phyloP scores from a whole-genome alignment of 106 monocot genomes.

The Narthecium ossifragum region DNA sequence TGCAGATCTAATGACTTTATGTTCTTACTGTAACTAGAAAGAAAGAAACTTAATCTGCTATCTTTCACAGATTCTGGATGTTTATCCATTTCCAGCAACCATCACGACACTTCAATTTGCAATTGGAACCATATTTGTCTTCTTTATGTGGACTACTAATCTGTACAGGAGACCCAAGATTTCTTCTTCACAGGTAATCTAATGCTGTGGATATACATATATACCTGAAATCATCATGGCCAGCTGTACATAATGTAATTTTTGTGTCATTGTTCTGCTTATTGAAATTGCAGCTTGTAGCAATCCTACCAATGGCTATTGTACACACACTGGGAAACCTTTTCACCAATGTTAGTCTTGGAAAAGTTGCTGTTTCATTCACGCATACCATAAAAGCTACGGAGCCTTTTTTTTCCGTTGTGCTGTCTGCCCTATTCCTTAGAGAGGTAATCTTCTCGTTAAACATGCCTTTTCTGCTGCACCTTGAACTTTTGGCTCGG shows the following conservation, averaged over 20 bases:
- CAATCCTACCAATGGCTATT: conserved; percentile 61
- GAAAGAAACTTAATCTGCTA: neutral
- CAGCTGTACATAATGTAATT: neutral
- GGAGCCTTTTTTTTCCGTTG: conserved; percentile 80
- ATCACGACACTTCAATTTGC: conserved; percentile 50
- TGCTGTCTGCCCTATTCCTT: conserved; percentile 66
- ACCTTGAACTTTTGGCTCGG: too few relatives aligned
- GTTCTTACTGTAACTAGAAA: neutral
- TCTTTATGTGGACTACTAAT: conserved; percentile 52
- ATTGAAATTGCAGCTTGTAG: conserved; percentile 41
- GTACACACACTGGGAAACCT: conserved; percentile 78
- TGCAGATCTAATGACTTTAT: too few relatives aligned
- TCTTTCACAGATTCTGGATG: conserved; percentile 44
- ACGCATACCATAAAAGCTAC: conserved; percentile 81
- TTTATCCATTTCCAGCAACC: conserved; percentile 51
- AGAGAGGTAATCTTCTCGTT: conserved; percentile 60
- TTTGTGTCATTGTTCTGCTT: neutral
- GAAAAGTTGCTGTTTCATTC: conserved; percentile 75
- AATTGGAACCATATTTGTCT: conserved; percentile 41
- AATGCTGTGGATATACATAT: neutral
- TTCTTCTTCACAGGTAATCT: conserved; percentile 46
- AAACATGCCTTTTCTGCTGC: too few relatives aligned
- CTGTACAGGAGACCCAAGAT: conserved; percentile 42
- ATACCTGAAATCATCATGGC: neutral
- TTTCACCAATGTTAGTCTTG: conserved; percentile 81